phyloP scores from a whole-genome alignment of 179 eudicot genomes.

The Spergularia azorica region DNA sequence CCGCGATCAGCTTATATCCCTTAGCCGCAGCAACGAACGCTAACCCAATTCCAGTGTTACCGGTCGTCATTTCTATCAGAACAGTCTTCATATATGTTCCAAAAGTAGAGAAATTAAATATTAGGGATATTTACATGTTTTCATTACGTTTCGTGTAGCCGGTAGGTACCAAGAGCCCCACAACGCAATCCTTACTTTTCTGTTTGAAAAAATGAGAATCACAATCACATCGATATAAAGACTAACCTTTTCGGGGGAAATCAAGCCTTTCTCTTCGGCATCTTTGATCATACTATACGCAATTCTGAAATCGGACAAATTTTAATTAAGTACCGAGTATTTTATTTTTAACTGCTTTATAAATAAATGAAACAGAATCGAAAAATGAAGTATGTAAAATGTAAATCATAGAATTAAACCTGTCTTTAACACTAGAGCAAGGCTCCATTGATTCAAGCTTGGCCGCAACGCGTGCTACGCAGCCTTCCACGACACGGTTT shows the following conservation, averaged over 20 bases:
- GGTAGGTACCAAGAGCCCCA: no score
- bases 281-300: slow-evolving; percentile 43
- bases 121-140: background rate
- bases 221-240: background rate
- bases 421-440: slow-evolving; percentile 85
- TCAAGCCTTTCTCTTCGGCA: slow-evolving; percentile 52
- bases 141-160: no score
- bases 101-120: background rate
- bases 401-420: slow-evolving; percentile 31
- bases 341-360: no score
- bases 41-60: slow-evolving; percentile 88
- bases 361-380: no score
- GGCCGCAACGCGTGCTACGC: slow-evolving; percentile 78
- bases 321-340: no score
- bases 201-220: no score
- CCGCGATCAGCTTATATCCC: slow-evolving; percentile 74
- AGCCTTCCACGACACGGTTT: slow-evolving; percentile 70
- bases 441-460: slow-evolving; percentile 92
- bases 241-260: slow-evolving; percentile 43
- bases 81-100: slow-evolving; percentile 45
- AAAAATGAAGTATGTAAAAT: no score
- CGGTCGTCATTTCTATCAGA: slow-evolving; percentile 77
- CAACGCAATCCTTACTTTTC: no score
- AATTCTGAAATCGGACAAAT: slow-evolving; percentile 24
- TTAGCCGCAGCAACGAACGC: slow-evolving; percentile 86